These are phyloP conservation scores for Chlorella sp. DNA, from an alignment of 139 green algal species.

Conservation along the genomic window DNA sequence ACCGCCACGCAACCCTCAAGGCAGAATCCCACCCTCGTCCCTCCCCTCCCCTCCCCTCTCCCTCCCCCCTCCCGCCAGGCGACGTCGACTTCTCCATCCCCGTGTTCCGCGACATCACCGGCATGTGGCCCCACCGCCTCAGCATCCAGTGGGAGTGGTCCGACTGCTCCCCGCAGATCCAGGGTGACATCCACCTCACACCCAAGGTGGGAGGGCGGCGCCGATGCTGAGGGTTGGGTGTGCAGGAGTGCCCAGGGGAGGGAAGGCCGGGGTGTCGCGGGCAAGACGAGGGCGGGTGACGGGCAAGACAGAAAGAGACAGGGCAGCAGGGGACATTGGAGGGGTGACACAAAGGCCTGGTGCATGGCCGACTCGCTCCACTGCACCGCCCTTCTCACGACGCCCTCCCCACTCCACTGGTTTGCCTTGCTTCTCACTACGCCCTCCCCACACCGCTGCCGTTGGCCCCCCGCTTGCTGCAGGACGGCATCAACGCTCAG, in stretches of 20 bases:
- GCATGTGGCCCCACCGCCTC: slow-evolving; percentile 42
- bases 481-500: slow-evolving; percentile 33
- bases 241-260: background rate
- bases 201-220: background rate
- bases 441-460: background rate
- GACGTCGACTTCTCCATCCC: slow-evolving; percentile 41
- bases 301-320: too few relatives aligned
- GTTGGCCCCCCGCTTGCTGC: background rate
- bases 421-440: background rate
- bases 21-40: background rate
- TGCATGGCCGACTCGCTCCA: too few relatives aligned
- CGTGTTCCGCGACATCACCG: slow-evolving; percentile 27
- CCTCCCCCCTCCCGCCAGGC: background rate
- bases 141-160: slow-evolving; percentile 30
- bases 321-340: too few relatives aligned
- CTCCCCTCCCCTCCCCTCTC: background rate
- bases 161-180: slow-evolving; percentile 60
- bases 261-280: background rate
- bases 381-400: background rate
- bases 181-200: slow-evolving; percentile 69
- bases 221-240: background rate
- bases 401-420: background rate
- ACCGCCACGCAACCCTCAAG: background rate
- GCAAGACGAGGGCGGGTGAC: background rate
- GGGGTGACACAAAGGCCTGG: too few relatives aligned